Evolutionary conservation across 2,329 filamentous ascomycete species (phyloP), one percentile per base, ranked within the genome.

Genomic region (Ceratocystis variospora): DNA sequence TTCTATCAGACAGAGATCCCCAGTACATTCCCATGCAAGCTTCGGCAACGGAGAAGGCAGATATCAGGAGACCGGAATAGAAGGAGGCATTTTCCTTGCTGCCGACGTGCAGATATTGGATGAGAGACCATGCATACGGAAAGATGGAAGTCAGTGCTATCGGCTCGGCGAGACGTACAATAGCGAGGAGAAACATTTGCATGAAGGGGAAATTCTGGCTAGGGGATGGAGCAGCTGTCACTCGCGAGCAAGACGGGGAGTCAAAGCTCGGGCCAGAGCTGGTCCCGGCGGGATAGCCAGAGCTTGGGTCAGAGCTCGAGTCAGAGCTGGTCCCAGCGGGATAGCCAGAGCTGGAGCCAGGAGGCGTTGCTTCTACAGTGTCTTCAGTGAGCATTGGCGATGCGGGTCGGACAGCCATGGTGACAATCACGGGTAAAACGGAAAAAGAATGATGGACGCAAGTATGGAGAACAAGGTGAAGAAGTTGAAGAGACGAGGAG

Each of bases 71-170:
- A 63, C 92, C 92, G 37, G 92, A 88, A 76, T 95, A 96, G 77
- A 89, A 93, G 46, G 86, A 95, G 68, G 89, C 89, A 83, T 92
- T 84, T 76, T 83, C 79, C 70, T 85, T 83, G 71, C 83, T 81
- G 69, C 87, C 88, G 71, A 92, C 81, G 50, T 89, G 73, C 75
- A 90, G 90, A 71, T 85, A 81, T 75, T 89, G 89, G 70, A 93
- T 86, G 71, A 93, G 85, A 68, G 87, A 83, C 88, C 88, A 95
- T 68, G 89, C 89, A 75, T 96, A 96, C 22, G 92, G 92, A 72
- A 93, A 95, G 75, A 96, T 94, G 73, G 89, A 94, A 1, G 91
- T 96, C 70, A 96, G 83, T 63, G 92, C 91, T 71, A 96, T 93
- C 25, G 92, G 92, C 76, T 96, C 92, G 64, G 91, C 89, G 70